Conservation (phyloP, 2,329 filamentous ascomycete genomes). For the Gaeumannomyces tritici region DNA sequence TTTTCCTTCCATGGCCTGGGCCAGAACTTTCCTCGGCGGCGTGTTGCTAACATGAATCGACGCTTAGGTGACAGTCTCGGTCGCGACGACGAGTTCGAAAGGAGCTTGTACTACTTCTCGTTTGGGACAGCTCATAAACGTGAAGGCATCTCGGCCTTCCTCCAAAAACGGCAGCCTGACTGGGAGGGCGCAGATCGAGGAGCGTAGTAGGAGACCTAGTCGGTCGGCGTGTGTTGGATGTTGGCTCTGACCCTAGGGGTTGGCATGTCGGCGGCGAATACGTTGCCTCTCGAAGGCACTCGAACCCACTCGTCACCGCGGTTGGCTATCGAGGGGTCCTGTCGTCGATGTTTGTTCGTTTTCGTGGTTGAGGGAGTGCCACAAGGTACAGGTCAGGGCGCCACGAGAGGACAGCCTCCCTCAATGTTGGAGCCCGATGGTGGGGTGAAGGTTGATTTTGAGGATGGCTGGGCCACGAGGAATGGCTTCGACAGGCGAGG, state of each 20-base stretch:
- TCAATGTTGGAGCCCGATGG: no score
- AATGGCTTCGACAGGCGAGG: neutral
- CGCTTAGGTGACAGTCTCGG: conserved; percentile 8
- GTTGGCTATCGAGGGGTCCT: no score
- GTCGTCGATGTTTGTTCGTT: no score
- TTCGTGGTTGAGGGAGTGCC: no score
- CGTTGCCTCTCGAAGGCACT: neutral
- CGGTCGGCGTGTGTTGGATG: neutral
- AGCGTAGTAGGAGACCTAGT: neutral
- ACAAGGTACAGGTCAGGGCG: no score
- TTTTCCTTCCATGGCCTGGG: neutral
- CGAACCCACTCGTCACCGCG: neutral
- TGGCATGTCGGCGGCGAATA: neutral
- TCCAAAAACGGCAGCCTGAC: conserved; percentile 24
- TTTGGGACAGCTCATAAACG: conserved; percentile 27
- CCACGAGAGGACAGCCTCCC: no score
- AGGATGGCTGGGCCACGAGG: neutral
- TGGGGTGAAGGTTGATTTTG: neutral
- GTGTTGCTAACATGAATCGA: conserved; percentile 6
- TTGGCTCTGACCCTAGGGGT: neutral
- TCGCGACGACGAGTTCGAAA: conserved; percentile 3
- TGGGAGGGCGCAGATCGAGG: neutral
- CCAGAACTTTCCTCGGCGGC: neutral
- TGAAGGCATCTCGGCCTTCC: conserved; percentile 29
- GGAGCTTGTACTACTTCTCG: conserved; percentile 23